Conservation (phyloP, 1,284 basidiomycete species). For the Ganoderma lucidum region DNA sequence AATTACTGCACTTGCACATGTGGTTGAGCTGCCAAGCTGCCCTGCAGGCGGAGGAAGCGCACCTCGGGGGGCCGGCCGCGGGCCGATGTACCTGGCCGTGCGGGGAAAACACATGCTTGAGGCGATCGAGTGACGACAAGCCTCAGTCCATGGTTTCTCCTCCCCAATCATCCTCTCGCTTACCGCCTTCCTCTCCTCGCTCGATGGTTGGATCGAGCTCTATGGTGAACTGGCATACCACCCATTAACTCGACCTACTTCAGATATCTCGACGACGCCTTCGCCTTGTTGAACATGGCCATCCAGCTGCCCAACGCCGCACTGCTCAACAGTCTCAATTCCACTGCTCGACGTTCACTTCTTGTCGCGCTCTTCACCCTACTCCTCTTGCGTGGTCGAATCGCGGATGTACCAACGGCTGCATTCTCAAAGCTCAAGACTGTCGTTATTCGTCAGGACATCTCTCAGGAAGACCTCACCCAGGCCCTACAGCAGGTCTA, state of each 20-base stretch:
- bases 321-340: conserved; percentile 20
- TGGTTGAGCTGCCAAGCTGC: too few relatives aligned
- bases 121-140: conserved; percentile 20
- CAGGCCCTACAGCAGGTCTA: conserved; percentile 65
- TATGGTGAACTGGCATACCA: not conserved
- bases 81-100: not conserved
- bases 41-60: too few relatives aligned
- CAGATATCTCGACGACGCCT: not conserved
- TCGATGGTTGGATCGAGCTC: not conserved
- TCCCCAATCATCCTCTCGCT: not conserved
- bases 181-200: too few relatives aligned
- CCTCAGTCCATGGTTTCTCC: not conserved
- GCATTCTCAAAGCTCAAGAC: conserved; percentile 43
- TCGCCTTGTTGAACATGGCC: conserved; percentile 14
- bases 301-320: conserved; percentile 23
- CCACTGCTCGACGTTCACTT: conserved; percentile 27
- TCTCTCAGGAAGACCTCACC: conserved; percentile 54
- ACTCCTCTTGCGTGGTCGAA: conserved; percentile 56
- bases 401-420: conserved; percentile 33
- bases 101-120: conserved; percentile 32
- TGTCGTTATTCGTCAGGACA: conserved; percentile 36
- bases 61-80: not conserved
- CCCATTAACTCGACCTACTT: not conserved
- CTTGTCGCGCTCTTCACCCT: conserved; percentile 31
- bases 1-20: too few relatives aligned